Percentiles rank a stretch among this genome's conserved stretches.
Evolutionary conservation across 257 asterid species (phyloP).

Genomic region (Striga asiatica): DNA sequence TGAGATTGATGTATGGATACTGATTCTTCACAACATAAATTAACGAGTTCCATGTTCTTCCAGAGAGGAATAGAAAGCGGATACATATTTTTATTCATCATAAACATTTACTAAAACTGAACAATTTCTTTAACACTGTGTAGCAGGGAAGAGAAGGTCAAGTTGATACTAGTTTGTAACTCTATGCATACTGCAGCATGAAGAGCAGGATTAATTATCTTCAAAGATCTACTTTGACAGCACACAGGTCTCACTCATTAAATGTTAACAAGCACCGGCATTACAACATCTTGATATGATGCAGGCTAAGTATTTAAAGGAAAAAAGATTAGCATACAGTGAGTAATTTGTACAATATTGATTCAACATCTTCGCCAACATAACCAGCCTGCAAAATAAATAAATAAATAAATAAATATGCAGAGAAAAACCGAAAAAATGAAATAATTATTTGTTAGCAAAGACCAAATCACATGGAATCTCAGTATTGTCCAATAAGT

Average conservation of each 20-base stretch:
- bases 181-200: background rate
- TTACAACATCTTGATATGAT: constrained; percentile 8
- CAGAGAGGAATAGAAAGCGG: background rate
- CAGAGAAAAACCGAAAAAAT: background rate
- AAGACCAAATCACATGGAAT: background rate
- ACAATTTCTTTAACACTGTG: background rate
- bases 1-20: background rate
- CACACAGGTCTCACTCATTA: constrained; percentile 8
- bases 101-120: background rate
- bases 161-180: background rate
- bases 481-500: no score
- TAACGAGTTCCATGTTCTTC: background rate
- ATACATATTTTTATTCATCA: background rate
- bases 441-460: no score
- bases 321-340: constrained; percentile 28
- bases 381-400: constrained; percentile 76
- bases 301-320: background rate
- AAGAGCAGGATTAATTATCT: background rate
- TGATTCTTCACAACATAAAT: no score
- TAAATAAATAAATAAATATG: constrained; percentile 8
- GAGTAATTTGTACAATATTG: constrained; percentile 80
- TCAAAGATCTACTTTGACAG: background rate
- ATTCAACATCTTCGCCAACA: constrained; percentile 96
- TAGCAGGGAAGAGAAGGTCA: background rate
- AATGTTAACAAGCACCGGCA: background rate